Evolutionary conservation across 169 alveolate species (phyloP), one percentile per base, ranked within the genome.

Genomic region (Cryptosporidium canis): DNA sequence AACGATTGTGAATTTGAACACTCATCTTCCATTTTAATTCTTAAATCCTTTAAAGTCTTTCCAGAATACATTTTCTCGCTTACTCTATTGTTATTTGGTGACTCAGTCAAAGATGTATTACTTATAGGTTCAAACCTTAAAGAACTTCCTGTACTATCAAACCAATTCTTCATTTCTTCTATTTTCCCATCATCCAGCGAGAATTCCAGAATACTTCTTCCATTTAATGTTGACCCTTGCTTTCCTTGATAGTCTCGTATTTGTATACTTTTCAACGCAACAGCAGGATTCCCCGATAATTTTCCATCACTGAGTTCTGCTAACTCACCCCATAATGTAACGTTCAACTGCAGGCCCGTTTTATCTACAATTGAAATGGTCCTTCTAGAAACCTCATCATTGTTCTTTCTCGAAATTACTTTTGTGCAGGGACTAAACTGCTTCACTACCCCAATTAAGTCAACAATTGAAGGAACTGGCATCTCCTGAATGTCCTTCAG

Each of bases 251-350:
- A 77, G 21, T 77, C 87, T n/a, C 77, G 71, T 31, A 77, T 77
- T 41, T 77, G 87, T 24, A 77, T 55, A 16, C 72, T 61, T 21
- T 77, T 77, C 31, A 77, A 58, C 8, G 72, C 72, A 21, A 77
- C 71, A 4, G 61, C 87, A 37, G 87, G 87, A 77, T 77, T 77
- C 27, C 72, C 72, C 9, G 77, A 77, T 21, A 77, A 31, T 41
- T 44, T 77, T 0, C 58, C 87, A 39, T 77, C 87, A 21, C 64
- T 14, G 16, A 77, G 35, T 37, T 55, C 70, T 3, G 87, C 87
- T 41, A 77, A 61, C 7, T 77, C 87, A 14, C 87, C 87, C 87
- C 87, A 77, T 44, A 77, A 77, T 21, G 87, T 77, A 12, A 77
- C 43, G 43, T 55, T 77, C 58, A 77, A 8, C 48, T 56, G 87